phyloP scores from a whole-genome alignment of 768 basidiomycete genomes.

The Termitomyces bulborhizus region DNA sequence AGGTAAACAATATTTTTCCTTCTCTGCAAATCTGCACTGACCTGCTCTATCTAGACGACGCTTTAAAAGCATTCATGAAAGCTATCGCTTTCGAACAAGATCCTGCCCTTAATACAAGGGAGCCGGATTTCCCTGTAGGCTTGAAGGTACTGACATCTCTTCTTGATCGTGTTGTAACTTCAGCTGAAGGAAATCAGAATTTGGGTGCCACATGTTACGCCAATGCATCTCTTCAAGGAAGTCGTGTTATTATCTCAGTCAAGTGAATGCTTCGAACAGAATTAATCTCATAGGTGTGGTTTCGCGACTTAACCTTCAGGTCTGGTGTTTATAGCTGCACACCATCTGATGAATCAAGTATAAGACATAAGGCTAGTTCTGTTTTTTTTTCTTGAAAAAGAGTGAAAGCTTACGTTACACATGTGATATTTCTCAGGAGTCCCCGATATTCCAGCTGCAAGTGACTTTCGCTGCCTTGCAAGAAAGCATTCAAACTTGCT shows the following conservation, averaged over 20 bases:
- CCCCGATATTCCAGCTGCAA: conserved; percentile 74
- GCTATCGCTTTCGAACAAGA: conserved; percentile 45
- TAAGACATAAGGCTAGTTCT: conserved; percentile 30
- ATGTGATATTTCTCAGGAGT: conserved; percentile 40
- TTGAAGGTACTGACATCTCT: conserved; percentile 47
- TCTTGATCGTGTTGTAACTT: not conserved
- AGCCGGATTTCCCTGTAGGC: conserved; percentile 62
- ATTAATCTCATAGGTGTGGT: conserved; percentile 69
- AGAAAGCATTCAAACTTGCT: conserved; percentile 58
- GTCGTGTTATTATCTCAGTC: conserved; percentile 5
- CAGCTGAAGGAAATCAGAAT: conserved; percentile 47
- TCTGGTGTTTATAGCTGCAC: conserved; percentile 76
- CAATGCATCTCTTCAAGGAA: conserved; percentile 88
- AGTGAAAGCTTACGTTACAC: not conserved
- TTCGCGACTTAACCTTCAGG: conserved; percentile 76
- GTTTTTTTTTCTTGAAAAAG: not conserved
- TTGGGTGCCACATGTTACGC: conserved; percentile 97
- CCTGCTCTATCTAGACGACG: conserved; percentile 32
- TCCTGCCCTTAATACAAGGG: conserved; percentile 44
- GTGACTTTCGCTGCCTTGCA: conserved; percentile 85
- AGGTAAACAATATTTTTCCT: conserved; percentile 32
- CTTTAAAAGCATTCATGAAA: conserved; percentile 46
- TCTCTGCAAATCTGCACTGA: conserved; percentile 5
- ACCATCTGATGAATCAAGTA: conserved; percentile 43
- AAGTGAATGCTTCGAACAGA: not conserved